Base-by-base conservation (phyloP, 73 alveolate species). In the Symbiodinium natans region DNA sequence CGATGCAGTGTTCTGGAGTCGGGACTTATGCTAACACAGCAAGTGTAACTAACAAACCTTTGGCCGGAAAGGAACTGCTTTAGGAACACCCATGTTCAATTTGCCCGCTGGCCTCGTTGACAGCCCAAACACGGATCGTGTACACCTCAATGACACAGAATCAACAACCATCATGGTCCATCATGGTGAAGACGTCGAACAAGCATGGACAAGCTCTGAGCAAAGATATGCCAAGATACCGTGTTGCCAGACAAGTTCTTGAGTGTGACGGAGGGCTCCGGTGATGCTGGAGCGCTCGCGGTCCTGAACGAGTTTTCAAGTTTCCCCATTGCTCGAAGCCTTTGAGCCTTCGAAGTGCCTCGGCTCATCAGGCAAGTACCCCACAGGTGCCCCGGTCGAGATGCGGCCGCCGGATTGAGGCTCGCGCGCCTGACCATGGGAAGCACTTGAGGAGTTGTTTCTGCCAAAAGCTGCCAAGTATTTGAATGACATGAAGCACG, bases 71-170 rank as follows among this genome's bases (percentile, higher is more conserved):
- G n/a, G n/a, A n/a, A n/a, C n/a, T n/a, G n/a, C n/a, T n/a, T n/a
- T n/a, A n/a, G n/a, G n/a, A n/a, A n/a, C n/a, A n/a, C n/a, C n/a
- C n/a, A n/a, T n/a, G n/a, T n/a, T n/a, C n/a, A n/a, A n/a, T n/a
- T n/a, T n/a, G 59, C 59, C 59, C 21, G 82, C 80, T 13, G 19
- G 71, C 93, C 93, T 86, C 93, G 73, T 87, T 87, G 86, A 87
- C 95, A 17, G 95, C 95, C 95, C 95, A 87, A 38, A 87, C 95
- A 19, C 95, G 95, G 74, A 87, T 87, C 23, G 73, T 87, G 95
- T 87, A 87, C 56, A 87, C 95, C 95, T 86, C 31, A 36, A 83
- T 10, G 13, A 46, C 31, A 75, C 23, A 75, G 41, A 54, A 46
- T 3, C 17, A 34, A 33, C n/a, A n/a, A n/a, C n/a, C n/a, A n/a